Base-by-base conservation (phyloP, 2,329 filamentous ascomycete species). In the Botryotinia calthae region DNA sequence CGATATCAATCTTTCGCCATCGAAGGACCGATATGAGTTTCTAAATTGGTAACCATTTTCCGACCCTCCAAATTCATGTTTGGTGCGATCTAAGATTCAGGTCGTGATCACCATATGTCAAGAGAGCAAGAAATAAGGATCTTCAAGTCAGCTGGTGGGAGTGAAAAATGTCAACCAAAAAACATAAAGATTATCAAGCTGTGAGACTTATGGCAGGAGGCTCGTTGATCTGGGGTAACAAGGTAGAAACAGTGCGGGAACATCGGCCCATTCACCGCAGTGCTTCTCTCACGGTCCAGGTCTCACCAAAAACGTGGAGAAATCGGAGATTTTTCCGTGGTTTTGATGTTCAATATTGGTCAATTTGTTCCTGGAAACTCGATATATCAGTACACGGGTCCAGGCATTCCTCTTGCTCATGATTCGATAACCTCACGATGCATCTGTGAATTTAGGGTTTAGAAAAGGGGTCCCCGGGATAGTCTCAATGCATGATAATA, bases 11-110 rank as follows among this genome's bases (percentile, higher is more conserved):
- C 34, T 42, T 72, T 72, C 70, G 54, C 70, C 62, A 72, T 66
- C 51, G 54, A 72, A 72, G 70, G 70, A 72, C 70, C 70, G 70
- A 72, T 72, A 72, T 71, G 58, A 64, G 25, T 71, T 72, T 67
- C 62, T 66, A 25, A 40, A 67, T 67, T 67, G 63, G 70, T 72
- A 59, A 54, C 22, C 28, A 54, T 59, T 31, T 46, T 48, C 48
- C 62, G 48, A 72, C 28, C 28, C 51, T 48, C 62, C 62, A 59
- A 42, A 72, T n/a, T 46, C 31, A 31, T 67, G 40, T 48, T 28
- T 14, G 37, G 28, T 66, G 59, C 34, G 62, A 58, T 71, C 37
- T 28, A 67, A 48, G 46, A 31, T 58, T 44, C 20, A 71, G 51
- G 42, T 54, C 7, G 54, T 2, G 70, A 48, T 58, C 14, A 67